phyloP scores from a whole-genome alignment of 2,329 filamentous ascomycete species.

The Aureobasidium sp. region DNA sequence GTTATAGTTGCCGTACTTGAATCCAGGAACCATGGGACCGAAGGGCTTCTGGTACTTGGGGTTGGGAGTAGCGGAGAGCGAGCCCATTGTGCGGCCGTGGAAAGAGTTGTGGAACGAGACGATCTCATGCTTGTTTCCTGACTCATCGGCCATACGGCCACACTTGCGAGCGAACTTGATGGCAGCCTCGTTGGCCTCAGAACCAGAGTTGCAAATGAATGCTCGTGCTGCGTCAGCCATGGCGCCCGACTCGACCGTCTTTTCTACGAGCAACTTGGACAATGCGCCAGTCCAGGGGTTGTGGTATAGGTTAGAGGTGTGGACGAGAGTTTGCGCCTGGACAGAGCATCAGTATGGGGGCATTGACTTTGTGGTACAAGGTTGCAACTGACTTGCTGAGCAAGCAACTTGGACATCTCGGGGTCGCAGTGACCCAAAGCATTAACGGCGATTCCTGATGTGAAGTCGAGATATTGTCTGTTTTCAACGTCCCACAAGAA shows the following conservation, averaged over 20 bases:
- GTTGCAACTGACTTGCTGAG: slow-evolving; percentile 42
- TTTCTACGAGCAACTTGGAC: slow-evolving; percentile 75
- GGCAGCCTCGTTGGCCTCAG: slow-evolving; percentile 94
- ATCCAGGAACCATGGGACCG: slow-evolving; percentile 89
- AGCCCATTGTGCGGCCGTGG: slow-evolving; percentile 94
- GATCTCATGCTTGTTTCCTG: slow-evolving; percentile 63
- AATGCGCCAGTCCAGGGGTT: slow-evolving; percentile 92
- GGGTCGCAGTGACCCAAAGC: slow-evolving; percentile 84
- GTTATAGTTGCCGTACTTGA: slow-evolving; percentile 80
- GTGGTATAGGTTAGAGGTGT: slow-evolving; percentile 94
- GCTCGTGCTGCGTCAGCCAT: slow-evolving; percentile 76
- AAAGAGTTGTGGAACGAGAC: slow-evolving; percentile 90
- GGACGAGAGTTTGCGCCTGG: slow-evolving; percentile 61
- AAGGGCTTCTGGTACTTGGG: slow-evolving; percentile 97
- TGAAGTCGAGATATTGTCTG: slow-evolving; percentile 86
- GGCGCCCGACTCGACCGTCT: slow-evolving; percentile 68
- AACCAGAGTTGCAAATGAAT: slow-evolving; percentile 94
- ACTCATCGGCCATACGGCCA: slow-evolving; percentile 52
- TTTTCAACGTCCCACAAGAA: slow-evolving; percentile 89
- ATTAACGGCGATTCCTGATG: slow-evolving; percentile 92
- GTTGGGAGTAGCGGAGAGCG: slow-evolving; percentile 91
- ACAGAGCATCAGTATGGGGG: not conserved
- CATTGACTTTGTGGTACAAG: not conserved
- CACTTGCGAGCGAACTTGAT: slow-evolving; percentile 95
- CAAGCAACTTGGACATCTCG: slow-evolving; percentile 66